A percentile compares a stretch with the other conserved stretches of the same genome.
Evolutionary conservation across 305 asterid genomes (phyloP).

Genomic region (Rubia occidens): DNA sequence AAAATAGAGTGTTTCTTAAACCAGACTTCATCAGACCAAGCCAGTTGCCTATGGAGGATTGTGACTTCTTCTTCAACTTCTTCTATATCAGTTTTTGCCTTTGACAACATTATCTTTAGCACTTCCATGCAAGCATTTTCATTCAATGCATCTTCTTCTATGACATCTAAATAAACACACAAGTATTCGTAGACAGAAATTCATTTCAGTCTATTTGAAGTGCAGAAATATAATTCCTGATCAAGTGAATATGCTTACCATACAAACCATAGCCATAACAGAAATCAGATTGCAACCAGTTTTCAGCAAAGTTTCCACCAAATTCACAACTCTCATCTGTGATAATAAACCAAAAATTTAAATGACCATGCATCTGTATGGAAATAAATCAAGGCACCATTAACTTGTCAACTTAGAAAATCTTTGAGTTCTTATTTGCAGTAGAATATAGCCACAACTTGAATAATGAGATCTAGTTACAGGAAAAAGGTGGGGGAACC

Average conservation of each 20-base stretch:
- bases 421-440: background rate
- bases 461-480: constrained; percentile 5
- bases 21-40: constrained; percentile 38
- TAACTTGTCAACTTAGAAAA: background rate
- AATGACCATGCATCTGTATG: constrained; percentile 7
- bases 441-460: constrained; percentile 3
- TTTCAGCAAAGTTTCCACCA: constrained; percentile 18
- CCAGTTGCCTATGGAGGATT: constrained; percentile 37
- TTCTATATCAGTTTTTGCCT: constrained; percentile 43
- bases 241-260: constrained; percentile 29
- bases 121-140: constrained; percentile 45
- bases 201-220: constrained; percentile 6
- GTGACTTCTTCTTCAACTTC: constrained; percentile 46
- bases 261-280: constrained; percentile 17
- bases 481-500: constrained; percentile 19
- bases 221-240: constrained; percentile 11
- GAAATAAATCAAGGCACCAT: constrained; percentile 11
- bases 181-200: constrained; percentile 8
- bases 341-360: constrained; percentile 11
- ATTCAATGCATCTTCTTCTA: constrained; percentile 56
- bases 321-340: constrained; percentile 22
- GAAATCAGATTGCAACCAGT: constrained; percentile 22
- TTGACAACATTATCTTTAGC: constrained; percentile 36
- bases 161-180: constrained; percentile 33
- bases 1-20: constrained; percentile 28